These are phyloP conservation scores for Alliaria petiolata DNA, from an alignment of 345 rosid genomes.

Conservation along the genomic window DNA sequence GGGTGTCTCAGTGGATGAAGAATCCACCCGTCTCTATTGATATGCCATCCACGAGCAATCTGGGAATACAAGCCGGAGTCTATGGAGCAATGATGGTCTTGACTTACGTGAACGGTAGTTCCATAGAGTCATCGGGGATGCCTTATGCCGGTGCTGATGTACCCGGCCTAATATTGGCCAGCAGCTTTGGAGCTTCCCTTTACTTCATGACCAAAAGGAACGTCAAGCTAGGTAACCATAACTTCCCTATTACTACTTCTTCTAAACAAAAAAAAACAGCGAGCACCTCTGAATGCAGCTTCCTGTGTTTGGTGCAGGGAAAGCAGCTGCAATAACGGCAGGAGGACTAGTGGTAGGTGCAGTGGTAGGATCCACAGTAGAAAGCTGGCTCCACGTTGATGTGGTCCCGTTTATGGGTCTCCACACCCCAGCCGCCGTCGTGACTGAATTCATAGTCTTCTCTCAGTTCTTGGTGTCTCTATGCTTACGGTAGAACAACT, in stretches of 20 bases:
- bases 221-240: constrained; percentile 64
- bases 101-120: constrained; percentile 71
- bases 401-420: constrained; percentile 81
- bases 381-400: constrained; percentile 96
- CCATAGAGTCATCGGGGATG: constrained; percentile 39
- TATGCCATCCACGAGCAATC: constrained; percentile 60
- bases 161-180: constrained; percentile 73
- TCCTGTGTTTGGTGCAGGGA: constrained; percentile 45
- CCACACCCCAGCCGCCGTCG: constrained; percentile 79
- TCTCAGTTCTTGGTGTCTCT: constrained; percentile 84
- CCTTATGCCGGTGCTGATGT: constrained; percentile 76
- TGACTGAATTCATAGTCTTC: constrained; percentile 78
- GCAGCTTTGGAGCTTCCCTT: constrained; percentile 87
- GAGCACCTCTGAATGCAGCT: neutral
- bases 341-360: constrained; percentile 98
- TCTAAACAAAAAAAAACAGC: too few species aligned
- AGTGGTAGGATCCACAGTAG: constrained; percentile 82
- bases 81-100: constrained; percentile 86
- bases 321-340: constrained; percentile 72
- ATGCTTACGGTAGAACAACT: constrained; percentile 54
- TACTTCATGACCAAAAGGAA: constrained; percentile 86
- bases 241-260: too few species aligned
- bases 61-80: constrained; percentile 86
- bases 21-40: constrained; percentile 62
- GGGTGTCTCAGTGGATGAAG: constrained; percentile 78